phyloP scores from a whole-genome alignment of 2,329 filamentous ascomycete genomes.

The Xylaria sp. region DNA sequence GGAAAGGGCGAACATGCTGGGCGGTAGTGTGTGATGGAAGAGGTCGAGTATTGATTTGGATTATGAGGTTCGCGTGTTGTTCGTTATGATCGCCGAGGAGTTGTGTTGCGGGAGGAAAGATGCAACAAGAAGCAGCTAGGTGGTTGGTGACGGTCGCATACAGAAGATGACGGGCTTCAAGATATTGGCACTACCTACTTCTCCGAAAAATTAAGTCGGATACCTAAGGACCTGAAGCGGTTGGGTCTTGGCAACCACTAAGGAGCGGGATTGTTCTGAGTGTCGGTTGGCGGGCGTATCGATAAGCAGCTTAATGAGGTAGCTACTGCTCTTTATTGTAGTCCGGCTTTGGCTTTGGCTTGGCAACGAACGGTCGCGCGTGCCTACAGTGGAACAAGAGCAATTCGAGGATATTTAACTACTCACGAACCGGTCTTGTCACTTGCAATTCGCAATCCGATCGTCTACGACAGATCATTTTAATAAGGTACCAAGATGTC shows the following conservation, averaged over 20 bases:
- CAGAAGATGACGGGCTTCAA: slow-evolving; percentile 29
- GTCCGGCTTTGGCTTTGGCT: neutral
- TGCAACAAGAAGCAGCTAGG: neutral
- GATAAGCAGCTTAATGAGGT: slow-evolving; percentile 1
- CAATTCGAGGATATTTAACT: neutral
- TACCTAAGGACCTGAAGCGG: neutral
- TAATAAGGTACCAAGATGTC: slow-evolving; percentile 50
- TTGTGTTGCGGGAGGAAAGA: neutral
- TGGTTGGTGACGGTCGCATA: neutral
- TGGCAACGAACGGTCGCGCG: slow-evolving; percentile 12
- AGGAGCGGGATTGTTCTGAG: neutral
- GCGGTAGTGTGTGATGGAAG: slow-evolving; percentile 19
- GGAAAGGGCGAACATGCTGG: slow-evolving; percentile 75
- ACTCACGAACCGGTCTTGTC: neutral
- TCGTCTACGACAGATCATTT: neutral
- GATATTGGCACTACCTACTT: no score
- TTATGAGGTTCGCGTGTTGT: neutral
- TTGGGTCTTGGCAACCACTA: neutral
- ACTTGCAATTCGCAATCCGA: slow-evolving; percentile 11
- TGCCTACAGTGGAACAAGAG: neutral
- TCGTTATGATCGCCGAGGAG: neutral
- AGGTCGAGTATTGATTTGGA: neutral
- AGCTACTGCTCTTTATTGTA: neutral
- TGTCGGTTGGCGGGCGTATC: neutral
- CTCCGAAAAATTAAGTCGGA: slow-evolving; percentile 24